These are phyloP conservation scores for Aspergillus steynii DNA, from an alignment of 495 filamentous ascomycete species.

Conservation along the genomic window DNA sequence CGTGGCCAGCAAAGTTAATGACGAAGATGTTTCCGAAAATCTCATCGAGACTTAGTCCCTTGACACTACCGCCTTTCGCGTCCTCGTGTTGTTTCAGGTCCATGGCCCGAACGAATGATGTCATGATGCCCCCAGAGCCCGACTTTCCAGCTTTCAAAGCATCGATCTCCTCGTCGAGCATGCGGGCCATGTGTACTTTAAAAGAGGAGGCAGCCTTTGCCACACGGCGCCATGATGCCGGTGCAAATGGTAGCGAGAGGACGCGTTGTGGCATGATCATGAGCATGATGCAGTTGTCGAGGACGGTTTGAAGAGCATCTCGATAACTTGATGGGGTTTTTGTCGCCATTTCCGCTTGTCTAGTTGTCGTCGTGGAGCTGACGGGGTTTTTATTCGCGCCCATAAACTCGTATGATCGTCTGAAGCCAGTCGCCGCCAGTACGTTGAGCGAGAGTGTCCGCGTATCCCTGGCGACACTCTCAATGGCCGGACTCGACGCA, in stretches of 20 bases:
- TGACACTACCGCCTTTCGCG: not conserved
- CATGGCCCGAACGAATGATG: slow-evolving; percentile 9
- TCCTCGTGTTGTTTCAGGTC: not conserved
- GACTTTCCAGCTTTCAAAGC: not conserved
- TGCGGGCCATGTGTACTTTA: slow-evolving; percentile 6
- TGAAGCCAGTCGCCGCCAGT: slow-evolving; percentile 8
- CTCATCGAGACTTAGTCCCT: slow-evolving; percentile 4
- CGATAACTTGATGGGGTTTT: not conserved
- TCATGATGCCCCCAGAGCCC: slow-evolving; percentile 5
- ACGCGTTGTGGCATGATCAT: slow-evolving; percentile 1
- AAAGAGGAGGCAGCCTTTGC: not conserved
- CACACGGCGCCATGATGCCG: not conserved
- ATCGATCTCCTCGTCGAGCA: slow-evolving; percentile 4
- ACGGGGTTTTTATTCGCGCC: not conserved
- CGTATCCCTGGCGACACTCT: slow-evolving; percentile 1
- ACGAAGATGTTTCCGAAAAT: slow-evolving; percentile 40
- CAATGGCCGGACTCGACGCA: not conserved
- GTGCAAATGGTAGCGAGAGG: not conserved
- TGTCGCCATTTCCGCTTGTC: not conserved
- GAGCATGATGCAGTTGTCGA: slow-evolving; percentile 8
- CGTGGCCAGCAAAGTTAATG: slow-evolving; percentile 54
- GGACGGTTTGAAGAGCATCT: not conserved
- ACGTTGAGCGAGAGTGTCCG: slow-evolving; percentile 7
- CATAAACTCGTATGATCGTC: slow-evolving; percentile 1
- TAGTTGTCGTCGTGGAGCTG: too few relatives aligned